phyloP scores from a whole-genome alignment of 371 early-diverging fungal genomes.

The Syncephalis fuscata region DNA sequence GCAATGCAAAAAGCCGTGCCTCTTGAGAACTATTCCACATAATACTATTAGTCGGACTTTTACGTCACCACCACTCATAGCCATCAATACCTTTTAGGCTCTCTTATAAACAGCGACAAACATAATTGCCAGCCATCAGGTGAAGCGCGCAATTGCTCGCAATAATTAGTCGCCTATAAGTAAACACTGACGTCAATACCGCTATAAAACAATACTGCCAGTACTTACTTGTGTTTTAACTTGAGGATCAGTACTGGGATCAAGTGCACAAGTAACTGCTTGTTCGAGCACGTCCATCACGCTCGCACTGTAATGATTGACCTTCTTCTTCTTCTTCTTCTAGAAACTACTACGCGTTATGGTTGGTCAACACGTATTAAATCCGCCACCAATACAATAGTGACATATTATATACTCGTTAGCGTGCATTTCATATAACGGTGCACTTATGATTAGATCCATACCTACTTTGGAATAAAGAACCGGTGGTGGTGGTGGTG shows the following conservation, averaged over 20 bases:
- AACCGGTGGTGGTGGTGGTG: no score
- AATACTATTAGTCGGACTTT: background rate
- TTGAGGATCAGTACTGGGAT: conserved; percentile 44
- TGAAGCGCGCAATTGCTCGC: conserved; percentile 61
- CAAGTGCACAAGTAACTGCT: conserved; percentile 66
- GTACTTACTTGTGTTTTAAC: conserved; percentile 54
- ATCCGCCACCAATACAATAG: no score
- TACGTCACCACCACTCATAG: no score
- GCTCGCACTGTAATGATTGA: no score
- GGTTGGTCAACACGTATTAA: no score
- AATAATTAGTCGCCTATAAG: conserved; percentile 67
- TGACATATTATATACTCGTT: no score
- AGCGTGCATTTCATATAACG: no score
- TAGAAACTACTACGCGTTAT: no score
- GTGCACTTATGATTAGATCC: no score
- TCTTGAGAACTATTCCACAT: conserved; percentile 39
- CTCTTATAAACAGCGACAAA: conserved; percentile 54
- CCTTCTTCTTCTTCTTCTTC: no score
- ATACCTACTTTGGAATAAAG: no score
- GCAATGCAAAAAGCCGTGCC: conserved; percentile 69
- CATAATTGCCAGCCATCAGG: conserved; percentile 78
- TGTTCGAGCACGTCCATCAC: conserved; percentile 68
- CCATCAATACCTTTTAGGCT: conserved; percentile 43
- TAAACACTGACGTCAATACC: background rate
- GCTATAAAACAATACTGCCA: background rate